Conservation (phyloP, 345 rosid species). For the Salix arbutifolia region DNA sequence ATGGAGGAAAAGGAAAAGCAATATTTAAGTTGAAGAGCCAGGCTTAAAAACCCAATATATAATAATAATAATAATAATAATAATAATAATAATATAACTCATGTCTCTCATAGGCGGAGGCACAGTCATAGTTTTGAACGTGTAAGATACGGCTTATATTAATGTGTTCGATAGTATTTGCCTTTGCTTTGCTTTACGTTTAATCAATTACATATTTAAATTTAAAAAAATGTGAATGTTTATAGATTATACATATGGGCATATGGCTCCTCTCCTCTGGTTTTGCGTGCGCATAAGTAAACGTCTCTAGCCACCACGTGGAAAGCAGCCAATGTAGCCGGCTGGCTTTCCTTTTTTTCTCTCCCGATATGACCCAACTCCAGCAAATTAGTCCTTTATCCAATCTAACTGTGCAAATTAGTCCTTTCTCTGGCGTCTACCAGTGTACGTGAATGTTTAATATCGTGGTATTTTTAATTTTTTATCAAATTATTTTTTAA, state of each 20-base stretch:
- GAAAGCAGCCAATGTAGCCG: neutral
- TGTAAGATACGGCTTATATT: neutral
- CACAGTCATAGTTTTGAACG: neutral
- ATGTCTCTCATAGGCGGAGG: neutral
- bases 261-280: too few relatives aligned
- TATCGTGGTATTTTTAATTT: too few relatives aligned
- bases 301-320: neutral
- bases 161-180: neutral
- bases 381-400: too few relatives aligned
- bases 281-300: neutral
- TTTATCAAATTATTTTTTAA: too few relatives aligned
- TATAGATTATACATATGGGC: too few relatives aligned
- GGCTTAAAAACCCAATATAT: neutral
- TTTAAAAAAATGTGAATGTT: too few relatives aligned
- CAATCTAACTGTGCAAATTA: too few relatives aligned
- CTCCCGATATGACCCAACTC: neutral
- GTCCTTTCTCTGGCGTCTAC: too few relatives aligned
- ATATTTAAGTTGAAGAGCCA: neutral
- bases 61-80: neutral
- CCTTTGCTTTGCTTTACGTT: conserved; percentile 31
- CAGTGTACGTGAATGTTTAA: too few relatives aligned
- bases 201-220: neutral
- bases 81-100: neutral
- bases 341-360: neutral
- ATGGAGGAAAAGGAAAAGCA: neutral